Base-by-base conservation (phyloP, 2,329 filamentous ascomycete genomes). In the Diaporthe humulicola region DNA sequence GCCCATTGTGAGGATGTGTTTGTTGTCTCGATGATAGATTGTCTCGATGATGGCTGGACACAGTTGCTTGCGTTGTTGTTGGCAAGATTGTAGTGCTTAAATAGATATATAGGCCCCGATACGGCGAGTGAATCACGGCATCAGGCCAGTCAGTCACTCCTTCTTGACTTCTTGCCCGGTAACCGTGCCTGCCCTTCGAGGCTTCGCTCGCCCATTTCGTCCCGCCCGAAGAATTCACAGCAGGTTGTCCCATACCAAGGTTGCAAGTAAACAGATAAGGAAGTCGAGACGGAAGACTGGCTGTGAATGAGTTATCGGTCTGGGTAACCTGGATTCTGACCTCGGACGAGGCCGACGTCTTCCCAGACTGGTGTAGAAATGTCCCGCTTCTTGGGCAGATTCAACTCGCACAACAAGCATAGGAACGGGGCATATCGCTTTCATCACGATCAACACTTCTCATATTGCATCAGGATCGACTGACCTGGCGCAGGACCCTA, bases 381-480 rank as follows among this genome's bases (percentile, higher is more conserved):
- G 17, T 28, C 40, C 1, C 22, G 28, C 3, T 48, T 38, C 40
- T 25, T 12, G 0, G 12, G 5, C 40, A 10, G 10, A 36, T 28
- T 28, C 28, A 36, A n/a, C 28, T 10, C n/a, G 22, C 15, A 28
- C 2, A 14, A 28, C 42, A 54, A 36, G 28, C 14, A 19, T 25
- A 17, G 15, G 8, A 38, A 25, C 10, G 22, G 15, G n/a, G 40
- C 15, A 10, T 14, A 22, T 54, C n/a, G 15, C 33, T n/a, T 19
- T 36, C 17, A 36, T 52, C 56, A 72, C 25, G 57, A 54, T 52
- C 56, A 64, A 54, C 5, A 42, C 70, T 61, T 71, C 40, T 72
- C 45, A 42, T 72, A 54, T 72, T 72, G 56, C 57, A 71, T 64
- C 61, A 54, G 45, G 30, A 54, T 30, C 40, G 25, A 54, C 48